A percentile compares a stretch with the other conserved stretches of the same genome.
These are phyloP conservation scores for Suhomyces canberraensis DNA, from an alignment of 805 yeast species.

Conservation along the genomic window DNA sequence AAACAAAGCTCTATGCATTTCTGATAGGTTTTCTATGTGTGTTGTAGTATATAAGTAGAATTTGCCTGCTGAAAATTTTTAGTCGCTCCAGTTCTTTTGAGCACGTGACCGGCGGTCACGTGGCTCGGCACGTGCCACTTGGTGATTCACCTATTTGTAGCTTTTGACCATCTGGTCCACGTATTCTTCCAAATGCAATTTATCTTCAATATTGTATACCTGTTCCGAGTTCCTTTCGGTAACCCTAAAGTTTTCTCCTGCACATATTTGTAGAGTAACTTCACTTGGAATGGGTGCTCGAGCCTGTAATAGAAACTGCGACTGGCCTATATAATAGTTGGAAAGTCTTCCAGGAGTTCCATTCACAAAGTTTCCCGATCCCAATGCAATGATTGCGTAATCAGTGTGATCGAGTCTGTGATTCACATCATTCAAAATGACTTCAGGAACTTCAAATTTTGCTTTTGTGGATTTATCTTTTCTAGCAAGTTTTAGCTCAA, in stretches of 20 bases:
- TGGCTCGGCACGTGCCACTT: neutral
- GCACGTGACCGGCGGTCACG: too few species aligned
- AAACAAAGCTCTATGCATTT: slow-evolving; percentile 27
- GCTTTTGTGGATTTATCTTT: neutral
- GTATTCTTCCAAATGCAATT: slow-evolving; percentile 20
- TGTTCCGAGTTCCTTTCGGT: slow-evolving; percentile 4
- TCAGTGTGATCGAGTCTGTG: slow-evolving; percentile 1
- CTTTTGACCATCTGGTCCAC: slow-evolving; percentile 14
- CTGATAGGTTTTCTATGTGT: neutral
- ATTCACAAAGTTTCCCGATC: neutral
- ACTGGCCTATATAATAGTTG: slow-evolving; percentile 11
- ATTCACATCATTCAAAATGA: slow-evolving; percentile 7
- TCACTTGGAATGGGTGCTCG: neutral
- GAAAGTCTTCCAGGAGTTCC: slow-evolving; percentile 30
- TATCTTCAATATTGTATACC: slow-evolving; percentile 14
- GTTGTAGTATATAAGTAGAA: neutral
- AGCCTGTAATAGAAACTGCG: neutral
- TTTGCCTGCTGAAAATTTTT: slow-evolving; percentile 6
- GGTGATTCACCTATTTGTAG: too few species aligned
- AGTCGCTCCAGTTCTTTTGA: too few species aligned
- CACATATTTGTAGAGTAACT: slow-evolving; percentile 1
- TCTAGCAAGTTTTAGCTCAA: slow-evolving; percentile 8
- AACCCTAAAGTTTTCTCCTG: slow-evolving; percentile 11
- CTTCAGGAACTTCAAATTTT: neutral
- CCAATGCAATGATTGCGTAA: slow-evolving; percentile 3